phyloP scores from a whole-genome alignment of 116 monocot genomes.

The Posidonia oceanica region DNA sequence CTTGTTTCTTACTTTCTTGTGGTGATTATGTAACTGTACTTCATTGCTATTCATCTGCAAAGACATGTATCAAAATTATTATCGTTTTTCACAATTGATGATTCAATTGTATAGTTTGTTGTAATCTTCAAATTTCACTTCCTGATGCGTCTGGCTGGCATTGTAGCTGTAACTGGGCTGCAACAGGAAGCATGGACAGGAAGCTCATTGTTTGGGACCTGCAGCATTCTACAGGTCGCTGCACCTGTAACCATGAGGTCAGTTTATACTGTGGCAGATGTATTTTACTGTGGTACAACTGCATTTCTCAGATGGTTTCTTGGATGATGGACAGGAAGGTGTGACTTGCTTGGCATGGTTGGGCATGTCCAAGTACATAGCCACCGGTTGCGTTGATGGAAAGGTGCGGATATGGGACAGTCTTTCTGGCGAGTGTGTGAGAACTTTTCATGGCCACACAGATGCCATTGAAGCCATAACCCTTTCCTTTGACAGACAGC shows the following conservation, averaged over 20 bases:
- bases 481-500: conserved; percentile 36
- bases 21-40: too few species aligned
- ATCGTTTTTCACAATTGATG: too few species aligned
- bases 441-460: conserved; percentile 42
- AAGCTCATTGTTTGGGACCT: conserved; percentile 94
- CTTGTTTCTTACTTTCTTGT: too few species aligned
- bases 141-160: not conserved
- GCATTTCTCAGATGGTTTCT: not conserved
- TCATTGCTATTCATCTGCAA: too few species aligned
- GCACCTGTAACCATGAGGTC: conserved; percentile 70
- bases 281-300: not conserved
- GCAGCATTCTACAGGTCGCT: conserved; percentile 39
- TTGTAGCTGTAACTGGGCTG: conserved; percentile 50
- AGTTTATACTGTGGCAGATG: not conserved
- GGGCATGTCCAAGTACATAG: conserved; percentile 49
- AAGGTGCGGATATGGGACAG: conserved; percentile 85
- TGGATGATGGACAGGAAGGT: conserved; percentile 41
- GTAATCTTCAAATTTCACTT: not conserved
- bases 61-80: too few species aligned
- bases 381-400: conserved; percentile 73
- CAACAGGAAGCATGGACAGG: conserved; percentile 75
- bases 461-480: conserved; percentile 52
- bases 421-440: conserved; percentile 56
- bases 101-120: not conserved
- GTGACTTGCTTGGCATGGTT: conserved; percentile 76